phyloP scores from a whole-genome alignment of 345 rosid species.

The Linum lewisii region DNA sequence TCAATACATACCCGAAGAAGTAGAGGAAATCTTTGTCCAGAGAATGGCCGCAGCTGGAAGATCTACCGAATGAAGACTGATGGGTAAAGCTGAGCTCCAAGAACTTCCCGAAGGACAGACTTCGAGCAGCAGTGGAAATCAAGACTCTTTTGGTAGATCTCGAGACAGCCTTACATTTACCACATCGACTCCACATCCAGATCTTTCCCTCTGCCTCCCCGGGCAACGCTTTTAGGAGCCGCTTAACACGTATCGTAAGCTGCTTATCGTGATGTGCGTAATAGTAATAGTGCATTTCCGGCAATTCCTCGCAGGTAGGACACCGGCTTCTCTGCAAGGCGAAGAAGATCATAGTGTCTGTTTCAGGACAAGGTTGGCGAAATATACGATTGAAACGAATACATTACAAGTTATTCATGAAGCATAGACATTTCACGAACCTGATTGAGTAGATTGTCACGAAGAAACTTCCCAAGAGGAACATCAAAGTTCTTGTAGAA shows the following conservation, averaged over 20 bases:
- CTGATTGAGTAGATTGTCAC: conserved; percentile 72
- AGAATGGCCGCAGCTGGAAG: conserved; percentile 81
- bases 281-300: conserved; percentile 70
- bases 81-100: conserved; percentile 80
- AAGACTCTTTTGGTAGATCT: conserved; percentile 73
- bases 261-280: conserved; percentile 81
- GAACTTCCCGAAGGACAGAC: conserved; percentile 90
- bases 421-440: conserved; percentile 24
- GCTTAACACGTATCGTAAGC: conserved; percentile 63
- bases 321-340: conserved; percentile 61
- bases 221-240: conserved; percentile 40
- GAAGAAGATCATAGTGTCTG: conserved; percentile 4
- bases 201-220: conserved; percentile 72
- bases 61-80: conserved; percentile 30
- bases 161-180: conserved; percentile 54
- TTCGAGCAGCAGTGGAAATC: conserved; percentile 60
- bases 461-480: conserved; percentile 82
- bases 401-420: neutral
- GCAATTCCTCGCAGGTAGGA: conserved; percentile 44
- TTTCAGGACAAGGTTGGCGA: conserved; percentile 15
- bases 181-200: conserved; percentile 98
- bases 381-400: conserved; percentile 8
- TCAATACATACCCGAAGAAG: conserved; percentile 78
- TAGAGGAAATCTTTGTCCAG: conserved; percentile 58
- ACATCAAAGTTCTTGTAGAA: conserved; percentile 82